Evolutionary conservation across 495 filamentous ascomycete species (phyloP), one percentile per base, ranked within the genome.

Genomic region (Neurospora sp.): DNA sequence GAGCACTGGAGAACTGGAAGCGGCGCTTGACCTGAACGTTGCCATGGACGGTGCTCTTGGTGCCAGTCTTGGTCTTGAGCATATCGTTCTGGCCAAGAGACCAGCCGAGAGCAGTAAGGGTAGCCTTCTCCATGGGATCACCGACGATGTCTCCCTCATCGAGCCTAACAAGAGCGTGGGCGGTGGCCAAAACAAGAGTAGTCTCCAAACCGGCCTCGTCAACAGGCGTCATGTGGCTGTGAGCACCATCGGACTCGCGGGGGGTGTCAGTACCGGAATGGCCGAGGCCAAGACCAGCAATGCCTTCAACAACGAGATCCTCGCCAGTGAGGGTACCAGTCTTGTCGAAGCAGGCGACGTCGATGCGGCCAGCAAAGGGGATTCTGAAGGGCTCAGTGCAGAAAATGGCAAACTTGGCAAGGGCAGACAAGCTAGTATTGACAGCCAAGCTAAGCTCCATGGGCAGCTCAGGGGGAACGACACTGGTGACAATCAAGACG

Each of bases 321-420:
- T 99, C 96, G 37, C 96, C 96, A 59, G 96, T 99, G 70, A 99
- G 82, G 5, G 96, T 99, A 62, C 96, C 96, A 31, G 96, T 99
- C 85, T 99, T 99, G 81, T 99, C 96, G 77, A 99, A 99, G 86
- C 96, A 99, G 69, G 95, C 94, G 62, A 99, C 88, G 81, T 99
- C 96, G 70, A 99, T 92, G 73, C 96, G 91, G 43, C 96, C 96
- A 76, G 96, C 96, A 74, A 92, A 98, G 1, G 96, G 96, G 82
- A 99, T 99, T n/a, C 96, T 89, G 89, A 99, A 99, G 40, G 96
- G 96, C 81, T 99, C 96, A 9, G 96, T 99, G 80, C 96, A 99
- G 85, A 96, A 99, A 79, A 99, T 98, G 28, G 96, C 96, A 77
- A 90, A 96, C 78, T 93, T 94, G 82, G 94, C 96, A 40, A 99